Base-by-base conservation (phyloP, 176 grass and related monocot species). In the Aechmea fasciata region DNA sequence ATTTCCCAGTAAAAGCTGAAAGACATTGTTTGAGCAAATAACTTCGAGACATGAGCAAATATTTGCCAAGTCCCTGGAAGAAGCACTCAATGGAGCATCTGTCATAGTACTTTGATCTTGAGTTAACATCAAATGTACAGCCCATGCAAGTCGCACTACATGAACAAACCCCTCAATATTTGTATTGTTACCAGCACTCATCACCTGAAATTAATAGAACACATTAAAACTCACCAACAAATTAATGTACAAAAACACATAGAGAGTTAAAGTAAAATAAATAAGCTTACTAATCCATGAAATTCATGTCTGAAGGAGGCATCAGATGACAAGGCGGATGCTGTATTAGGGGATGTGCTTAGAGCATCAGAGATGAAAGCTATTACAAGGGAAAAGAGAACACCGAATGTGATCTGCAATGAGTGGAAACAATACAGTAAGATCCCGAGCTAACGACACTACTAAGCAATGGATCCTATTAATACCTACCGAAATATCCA, bases 91-190 rank as follows among this genome's bases (percentile, higher is more conserved):
- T 61, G 81, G 11, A 69, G 54, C 52, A 52, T 79, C 83, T 72
- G 78, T 87, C 69, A 83, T 80, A 67, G 59, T 74, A 73, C 74
- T 80, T 73, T 12, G 78, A 68, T 96, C 92, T 80, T 96, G 88
- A 85, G 81, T 84, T 84, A 92, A 82, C 83, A 92, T 91, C 79
- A 96, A 86, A 87, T 89, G 79, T 72, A 92, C 84, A 29, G 73
- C 67, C 93, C 93, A 97, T 26, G 84, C 89, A 85, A 97, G 82
- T 69, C 89, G 79, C 68, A 92, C 89, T 73, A 75, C 66, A 81
- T 88, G 79, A 83, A 83, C 68, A 75, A 92, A 97, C 33, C 79
- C 86, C 68, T 97, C 89, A 57, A 90, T 71, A 49, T 74, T 85
- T 18, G 12, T 53, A 82, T 83, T 84, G 13, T 82, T 92, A 79